Percentiles rank a stretch among this genome's conserved stretches.
phyloP scores from a whole-genome alignment of 805 yeast species.

The Sugiyamaella americana region DNA sequence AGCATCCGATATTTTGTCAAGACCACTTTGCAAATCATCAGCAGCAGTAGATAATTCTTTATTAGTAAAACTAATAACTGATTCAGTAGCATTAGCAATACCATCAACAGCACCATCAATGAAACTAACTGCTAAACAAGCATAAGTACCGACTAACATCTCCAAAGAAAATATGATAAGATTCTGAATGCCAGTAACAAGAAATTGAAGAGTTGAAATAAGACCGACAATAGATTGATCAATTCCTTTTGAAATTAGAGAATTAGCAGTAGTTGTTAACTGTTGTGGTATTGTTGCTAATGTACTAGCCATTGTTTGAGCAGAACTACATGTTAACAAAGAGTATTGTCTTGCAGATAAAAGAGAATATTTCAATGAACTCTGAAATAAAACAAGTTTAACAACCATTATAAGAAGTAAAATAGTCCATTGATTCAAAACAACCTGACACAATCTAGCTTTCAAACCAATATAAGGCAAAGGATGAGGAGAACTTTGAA shows the following conservation, averaged over 20 bases:
- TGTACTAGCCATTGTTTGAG: slow-evolving; percentile 37
- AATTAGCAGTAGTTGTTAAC: slow-evolving; percentile 49
- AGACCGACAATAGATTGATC: slow-evolving; percentile 45
- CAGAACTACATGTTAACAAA: slow-evolving; percentile 40
- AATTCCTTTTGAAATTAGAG: slow-evolving; percentile 42
- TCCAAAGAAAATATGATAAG: slow-evolving; percentile 62
- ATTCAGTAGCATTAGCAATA: slow-evolving; percentile 68
- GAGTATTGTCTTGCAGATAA: slow-evolving; percentile 36
- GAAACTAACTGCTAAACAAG: slow-evolving; percentile 71
- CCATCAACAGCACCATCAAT: slow-evolving; percentile 65
- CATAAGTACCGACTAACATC: slow-evolving; percentile 76
- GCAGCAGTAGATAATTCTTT: slow-evolving; percentile 49
- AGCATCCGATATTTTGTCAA: slow-evolving; percentile 51
- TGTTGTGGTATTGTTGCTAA: slow-evolving; percentile 49
- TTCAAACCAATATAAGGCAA: slow-evolving; percentile 18
- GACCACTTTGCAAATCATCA: slow-evolving; percentile 57
- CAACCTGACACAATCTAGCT: slow-evolving; percentile 32
- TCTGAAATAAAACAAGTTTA: slow-evolving; percentile 54
- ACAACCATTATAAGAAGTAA: slow-evolving; percentile 43
- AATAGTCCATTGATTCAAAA: slow-evolving; percentile 57
- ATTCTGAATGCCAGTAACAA: slow-evolving; percentile 52
- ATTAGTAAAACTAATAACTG: slow-evolving; percentile 56
- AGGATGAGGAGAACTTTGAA: background rate
- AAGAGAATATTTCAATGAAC: slow-evolving; percentile 41
- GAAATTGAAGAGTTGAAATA: slow-evolving; percentile 38